Base-by-base conservation (phyloP, 140 eudicot genomes). In the Cichorium intybus region DNA sequence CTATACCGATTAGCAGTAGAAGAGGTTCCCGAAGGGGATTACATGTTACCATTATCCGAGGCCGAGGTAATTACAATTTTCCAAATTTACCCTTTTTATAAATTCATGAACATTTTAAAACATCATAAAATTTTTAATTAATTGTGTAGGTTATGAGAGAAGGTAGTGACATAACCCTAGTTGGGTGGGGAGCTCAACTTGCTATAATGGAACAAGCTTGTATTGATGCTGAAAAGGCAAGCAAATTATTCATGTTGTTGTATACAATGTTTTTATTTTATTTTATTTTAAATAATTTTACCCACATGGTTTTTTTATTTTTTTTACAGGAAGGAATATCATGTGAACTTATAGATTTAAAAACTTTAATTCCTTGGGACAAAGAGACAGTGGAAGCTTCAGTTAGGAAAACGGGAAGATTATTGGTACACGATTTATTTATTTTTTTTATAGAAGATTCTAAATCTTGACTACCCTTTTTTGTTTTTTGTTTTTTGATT, bases 141-240 rank as follows among this genome's bases (percentile, higher is more conserved):
- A 37, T 24, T 58, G 20, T 11, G 17, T 76, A 88, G 97, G 94
- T 93, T 66, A 83, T 93, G 10, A 83, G 90, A 55, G 90, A 93
- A 78, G 97, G 99, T 22, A 81, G 79, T 43, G 99, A 93, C 77
- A 88, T 93, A 49, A 93, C 97, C 65, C 93, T 93, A 49, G 95
- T 93, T 61, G 99, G 99, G 18, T 93, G 99, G 99, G 99, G 99
- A 61, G 99, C 99, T 77, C 99, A 93, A 81, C 83, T 93, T 17
- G 43, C 95, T 50, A 60, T 84, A 33, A 93, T 93, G 99, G 88
- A 85, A 75, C 90, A 93, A 74, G 99, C 95, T 54, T 88, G 97
- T 55, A 62, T 59, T 29, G 96, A 93, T 20, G 99, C 99, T 48
- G 88, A 77, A 84, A 93, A 93, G 97, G 99, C 82, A 48, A 37